Evolutionary conservation across 768 basidiomycete species (phyloP).

Genomic region (Bullera alba): DNA sequence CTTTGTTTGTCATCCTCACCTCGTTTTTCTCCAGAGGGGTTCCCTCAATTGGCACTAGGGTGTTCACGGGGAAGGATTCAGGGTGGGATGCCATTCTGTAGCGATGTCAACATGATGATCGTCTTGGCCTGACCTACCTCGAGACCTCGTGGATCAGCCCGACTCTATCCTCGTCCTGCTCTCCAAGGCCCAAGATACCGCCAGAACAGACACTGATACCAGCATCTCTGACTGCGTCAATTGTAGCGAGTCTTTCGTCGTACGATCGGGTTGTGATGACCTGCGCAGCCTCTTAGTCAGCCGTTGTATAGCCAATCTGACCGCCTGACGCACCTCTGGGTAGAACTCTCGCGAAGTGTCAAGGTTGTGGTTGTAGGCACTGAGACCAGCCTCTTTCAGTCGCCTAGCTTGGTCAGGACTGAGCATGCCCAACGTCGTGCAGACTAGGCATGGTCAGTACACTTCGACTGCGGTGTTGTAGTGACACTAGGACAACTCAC

Average conservation of each 20-base stretch:
- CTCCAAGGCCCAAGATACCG: constrained; percentile 89
- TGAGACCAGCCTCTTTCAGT: constrained; percentile 90
- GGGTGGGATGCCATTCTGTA: constrained; percentile 69
- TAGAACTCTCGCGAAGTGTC: constrained; percentile 97
- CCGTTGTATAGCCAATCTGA: not conserved
- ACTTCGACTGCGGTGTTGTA: not conserved
- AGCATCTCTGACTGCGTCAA: constrained; percentile 81
- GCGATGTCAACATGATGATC: not conserved
- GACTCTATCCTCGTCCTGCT: constrained; percentile 79
- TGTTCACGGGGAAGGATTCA: constrained; percentile 98
- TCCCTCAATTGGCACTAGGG: constrained; percentile 88
- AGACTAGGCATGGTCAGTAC: constrained; percentile 52
- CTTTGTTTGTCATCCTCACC: constrained; percentile 47
- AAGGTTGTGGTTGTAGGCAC: constrained; percentile 97
- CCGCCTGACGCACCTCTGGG: constrained; percentile 57
- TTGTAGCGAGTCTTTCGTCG: constrained; percentile 85
- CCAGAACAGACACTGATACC: constrained; percentile 97
- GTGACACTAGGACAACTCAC: constrained; percentile 19
- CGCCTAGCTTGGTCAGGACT: constrained; percentile 83
- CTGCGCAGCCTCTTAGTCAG: constrained; percentile 47
- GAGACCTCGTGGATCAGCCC: constrained; percentile 90
- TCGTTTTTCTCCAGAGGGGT: constrained; percentile 89
- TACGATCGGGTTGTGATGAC: constrained; percentile 93
- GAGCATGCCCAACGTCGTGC: constrained; percentile 96
- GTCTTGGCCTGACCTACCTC: constrained; percentile 54